Percentiles rank a stretch among this genome's conserved stretches.
These are phyloP conservation scores for Giardia duodenalis DNA, from an alignment of 208 protist species.

Conservation along the genomic window DNA sequence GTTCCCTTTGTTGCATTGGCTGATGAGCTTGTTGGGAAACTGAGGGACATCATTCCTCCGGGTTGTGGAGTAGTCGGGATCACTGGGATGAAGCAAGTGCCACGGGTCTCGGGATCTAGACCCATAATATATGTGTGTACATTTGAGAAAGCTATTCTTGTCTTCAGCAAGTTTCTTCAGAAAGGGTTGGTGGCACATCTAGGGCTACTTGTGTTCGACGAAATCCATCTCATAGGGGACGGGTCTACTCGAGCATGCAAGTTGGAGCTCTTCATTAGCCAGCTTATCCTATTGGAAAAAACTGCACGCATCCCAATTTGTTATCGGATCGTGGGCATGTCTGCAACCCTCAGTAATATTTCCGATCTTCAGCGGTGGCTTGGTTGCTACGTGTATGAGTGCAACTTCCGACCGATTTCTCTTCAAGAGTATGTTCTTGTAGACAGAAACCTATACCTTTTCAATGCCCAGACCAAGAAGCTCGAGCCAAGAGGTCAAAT, in stretches of 20 bases:
- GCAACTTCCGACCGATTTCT: not conserved
- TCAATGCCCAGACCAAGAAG: not conserved
- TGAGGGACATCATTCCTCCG: not conserved
- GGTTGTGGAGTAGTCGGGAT: not conserved
- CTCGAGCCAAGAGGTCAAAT: not conserved
- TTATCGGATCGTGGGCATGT: not conserved
- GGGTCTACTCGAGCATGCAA: not conserved
- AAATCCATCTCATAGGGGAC: not conserved
- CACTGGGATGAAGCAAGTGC: constrained; percentile 20
- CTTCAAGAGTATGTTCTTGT: not conserved
- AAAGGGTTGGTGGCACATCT: not conserved
- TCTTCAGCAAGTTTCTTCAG: not conserved
- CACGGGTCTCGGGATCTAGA: not conserved
- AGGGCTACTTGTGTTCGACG: not conserved
- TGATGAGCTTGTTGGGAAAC: not conserved
- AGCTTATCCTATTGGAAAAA: not conserved
- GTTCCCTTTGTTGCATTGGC: constrained; percentile 7
- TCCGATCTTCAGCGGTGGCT: not conserved
- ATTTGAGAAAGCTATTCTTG: not conserved
- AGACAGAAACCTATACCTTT: not conserved
- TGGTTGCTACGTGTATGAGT: not conserved
- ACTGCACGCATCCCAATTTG: too few species aligned
- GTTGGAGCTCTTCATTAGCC: not conserved
- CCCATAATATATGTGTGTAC: not conserved
- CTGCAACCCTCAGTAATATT: not conserved